Conservation (phyloP, 768 basidiomycete genomes). For the Mycena polygramma region DNA sequence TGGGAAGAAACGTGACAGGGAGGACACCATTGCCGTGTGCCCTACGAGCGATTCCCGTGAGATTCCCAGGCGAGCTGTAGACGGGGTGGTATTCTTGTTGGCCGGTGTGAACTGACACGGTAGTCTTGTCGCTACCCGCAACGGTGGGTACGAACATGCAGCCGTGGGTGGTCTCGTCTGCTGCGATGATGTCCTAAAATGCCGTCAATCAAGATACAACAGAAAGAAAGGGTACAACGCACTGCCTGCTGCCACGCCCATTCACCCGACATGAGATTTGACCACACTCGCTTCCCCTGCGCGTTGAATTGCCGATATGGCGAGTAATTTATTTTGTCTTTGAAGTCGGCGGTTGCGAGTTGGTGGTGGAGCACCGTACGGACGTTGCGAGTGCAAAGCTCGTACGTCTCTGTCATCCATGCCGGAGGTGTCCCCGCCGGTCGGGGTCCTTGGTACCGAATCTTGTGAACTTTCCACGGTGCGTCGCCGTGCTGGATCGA, state of each 20-base stretch:
- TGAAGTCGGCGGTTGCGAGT: slow-evolving; percentile 5
- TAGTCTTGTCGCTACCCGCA: slow-evolving; percentile 44
- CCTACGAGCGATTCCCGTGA: not conserved
- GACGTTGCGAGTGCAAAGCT: slow-evolving; percentile 6
- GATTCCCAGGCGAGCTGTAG: slow-evolving; percentile 41
- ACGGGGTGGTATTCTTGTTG: slow-evolving; percentile 43
- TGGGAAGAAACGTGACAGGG: slow-evolving; percentile 9
- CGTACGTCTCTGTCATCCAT: slow-evolving; percentile 9
- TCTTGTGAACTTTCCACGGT: slow-evolving; percentile 12
- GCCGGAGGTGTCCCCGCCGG: not conserved
- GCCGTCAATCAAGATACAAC: not conserved
- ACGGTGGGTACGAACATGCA: slow-evolving; percentile 39
- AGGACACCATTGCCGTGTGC: slow-evolving; percentile 18
- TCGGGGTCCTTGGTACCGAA: not conserved
- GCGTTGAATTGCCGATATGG: slow-evolving; percentile 43
- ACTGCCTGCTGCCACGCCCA: slow-evolving; percentile 45
- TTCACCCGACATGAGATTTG: slow-evolving; percentile 43
- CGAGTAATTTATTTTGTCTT: slow-evolving; percentile 33
- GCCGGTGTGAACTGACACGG: slow-evolving; percentile 38
- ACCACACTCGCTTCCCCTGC: slow-evolving; percentile 39
- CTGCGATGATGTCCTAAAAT: slow-evolving; percentile 5
- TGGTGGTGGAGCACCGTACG: slow-evolving; percentile 5
- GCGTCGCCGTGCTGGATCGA: slow-evolving; percentile 12
- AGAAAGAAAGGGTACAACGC: slow-evolving; percentile 15
- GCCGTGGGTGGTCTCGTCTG: slow-evolving; percentile 25